A percentile compares a stretch with the other conserved stretches of the same genome.
Conservation (phyloP, 1,139 yeast genomes). For the Spathaspora sp. region DNA sequence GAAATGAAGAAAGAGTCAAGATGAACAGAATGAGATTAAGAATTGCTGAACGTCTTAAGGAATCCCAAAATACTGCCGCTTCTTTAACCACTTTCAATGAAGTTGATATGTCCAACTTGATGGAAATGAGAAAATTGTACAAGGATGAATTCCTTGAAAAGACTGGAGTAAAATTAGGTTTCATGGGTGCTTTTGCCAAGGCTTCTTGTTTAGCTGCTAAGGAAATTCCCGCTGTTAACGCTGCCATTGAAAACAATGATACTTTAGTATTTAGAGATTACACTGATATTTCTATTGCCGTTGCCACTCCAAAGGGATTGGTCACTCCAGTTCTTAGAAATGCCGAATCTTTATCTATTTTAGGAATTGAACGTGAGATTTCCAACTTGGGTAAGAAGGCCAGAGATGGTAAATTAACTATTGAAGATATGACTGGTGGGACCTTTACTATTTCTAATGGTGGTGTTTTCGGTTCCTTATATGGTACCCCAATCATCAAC, state of each 20-base stretch:
- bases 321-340: constrained; percentile 98
- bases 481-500: constrained; percentile 98
- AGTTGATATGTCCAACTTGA: constrained; percentile 90
- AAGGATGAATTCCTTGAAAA: constrained; percentile 95
- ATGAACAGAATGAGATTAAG: constrained; percentile 99
- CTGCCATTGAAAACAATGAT: constrained; percentile 89
- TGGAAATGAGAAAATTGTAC: constrained; percentile 94
- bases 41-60: constrained; percentile 98
- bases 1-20: constrained; percentile 90
- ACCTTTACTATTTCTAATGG: constrained; percentile 99
- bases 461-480: constrained; percentile 96
- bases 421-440: constrained; percentile 99
- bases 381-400: constrained; percentile 84
- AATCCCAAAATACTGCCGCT: constrained; percentile 98
- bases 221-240: constrained; percentile 94
- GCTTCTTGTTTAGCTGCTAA: constrained; percentile 93
- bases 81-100: constrained; percentile 97
- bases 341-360: constrained; percentile 85
- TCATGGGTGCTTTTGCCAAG: constrained; percentile 98
- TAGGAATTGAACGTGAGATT: constrained; percentile 90
- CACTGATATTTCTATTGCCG: constrained; percentile 94
- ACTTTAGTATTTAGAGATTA: constrained; percentile 96
- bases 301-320: constrained; percentile 98
- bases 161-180: constrained; percentile 93
- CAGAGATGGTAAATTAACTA: constrained; percentile 92